phyloP scores from a whole-genome alignment of 225 moss, liverwort and hornwort genomes.

The Bryum argenteum region DNA sequence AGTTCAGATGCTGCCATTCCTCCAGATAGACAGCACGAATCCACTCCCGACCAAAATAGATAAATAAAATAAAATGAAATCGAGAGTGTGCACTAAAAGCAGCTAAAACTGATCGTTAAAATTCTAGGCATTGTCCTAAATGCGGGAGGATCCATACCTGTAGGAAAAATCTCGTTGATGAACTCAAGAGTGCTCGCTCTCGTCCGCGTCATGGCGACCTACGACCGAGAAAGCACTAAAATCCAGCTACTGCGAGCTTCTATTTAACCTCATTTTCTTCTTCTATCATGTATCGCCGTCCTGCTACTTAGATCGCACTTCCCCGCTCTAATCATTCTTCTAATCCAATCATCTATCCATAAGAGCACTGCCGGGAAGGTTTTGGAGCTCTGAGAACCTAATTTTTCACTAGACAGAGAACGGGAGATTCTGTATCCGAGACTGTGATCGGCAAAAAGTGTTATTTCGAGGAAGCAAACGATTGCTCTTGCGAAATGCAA shows the following conservation, averaged over 20 bases:
- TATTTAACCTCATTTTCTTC: conserved; percentile 39
- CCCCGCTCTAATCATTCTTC: conserved; percentile 20
- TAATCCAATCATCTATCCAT: conserved; percentile 1
- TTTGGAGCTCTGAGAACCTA: conserved; percentile 11
- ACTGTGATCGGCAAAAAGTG: not conserved
- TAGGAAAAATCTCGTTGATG: conserved; percentile 94
- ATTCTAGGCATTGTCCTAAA: conserved; percentile 18
- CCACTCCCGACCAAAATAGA: too few species aligned
- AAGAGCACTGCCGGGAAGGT: conserved; percentile 16
- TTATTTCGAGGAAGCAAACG: not conserved
- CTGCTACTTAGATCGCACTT: conserved; percentile 40
- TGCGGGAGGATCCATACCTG: conserved; percentile 47
- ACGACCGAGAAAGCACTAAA: conserved; percentile 29
- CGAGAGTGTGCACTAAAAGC: not conserved
- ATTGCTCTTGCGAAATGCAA: not conserved
- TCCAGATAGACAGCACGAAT: too few species aligned
- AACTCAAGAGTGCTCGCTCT: conserved; percentile 94
- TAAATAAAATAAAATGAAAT: too few species aligned
- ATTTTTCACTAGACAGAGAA: not conserved
- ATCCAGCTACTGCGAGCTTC: conserved; percentile 35
- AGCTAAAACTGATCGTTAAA: not conserved
- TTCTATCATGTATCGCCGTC: conserved; percentile 35
- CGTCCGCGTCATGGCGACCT: conserved; percentile 60
- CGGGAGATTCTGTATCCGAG: not conserved
- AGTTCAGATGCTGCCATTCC: too few species aligned